These are phyloP conservation scores for Botrytis tulipae DNA, from an alignment of 2,329 filamentous ascomycete genomes.

Conservation along the genomic window DNA sequence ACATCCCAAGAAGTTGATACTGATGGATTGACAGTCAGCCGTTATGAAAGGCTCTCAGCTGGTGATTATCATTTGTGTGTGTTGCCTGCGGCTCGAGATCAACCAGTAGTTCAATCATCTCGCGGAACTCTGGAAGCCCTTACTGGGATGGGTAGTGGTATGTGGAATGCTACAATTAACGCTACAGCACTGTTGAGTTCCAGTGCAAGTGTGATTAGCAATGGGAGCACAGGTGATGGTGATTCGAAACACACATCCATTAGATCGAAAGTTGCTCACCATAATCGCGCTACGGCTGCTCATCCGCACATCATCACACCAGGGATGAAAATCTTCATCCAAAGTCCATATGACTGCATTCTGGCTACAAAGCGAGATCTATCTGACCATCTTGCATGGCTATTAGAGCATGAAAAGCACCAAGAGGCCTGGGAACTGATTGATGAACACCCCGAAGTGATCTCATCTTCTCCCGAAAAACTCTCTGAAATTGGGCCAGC, in stretches of 20 bases:
- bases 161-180: slow-evolving; percentile 90
- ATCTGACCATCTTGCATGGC: slow-evolving; percentile 80
- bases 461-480: slow-evolving; percentile 46
- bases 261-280: slow-evolving; percentile 39
- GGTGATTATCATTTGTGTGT: slow-evolving; percentile 90
- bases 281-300: slow-evolving; percentile 42
- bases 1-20: slow-evolving; percentile 83
- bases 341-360: slow-evolving; percentile 96
- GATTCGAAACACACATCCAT: slow-evolving; percentile 47
- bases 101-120: slow-evolving; percentile 58
- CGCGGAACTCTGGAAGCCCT: slow-evolving; percentile 75
- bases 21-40: slow-evolving; percentile 79
- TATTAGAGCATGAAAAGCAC: slow-evolving; percentile 77
- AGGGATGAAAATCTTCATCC: slow-evolving; percentile 83
- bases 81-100: slow-evolving; percentile 71
- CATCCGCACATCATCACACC: slow-evolving; percentile 42
- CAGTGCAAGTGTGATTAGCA: slow-evolving; percentile 70
- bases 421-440: slow-evolving; percentile 86
- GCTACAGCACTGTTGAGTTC: slow-evolving; percentile 86
- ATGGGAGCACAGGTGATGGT: slow-evolving; percentile 58
- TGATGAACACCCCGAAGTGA: slow-evolving; percentile 79
- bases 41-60: slow-evolving; percentile 80
- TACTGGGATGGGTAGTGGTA: slow-evolving; percentile 67
- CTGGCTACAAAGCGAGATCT: slow-evolving; percentile 84
- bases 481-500: slow-evolving; percentile 43